phyloP scores from a whole-genome alignment of 2,329 filamentous ascomycete genomes.

The Salinomyces thailandicus region DNA sequence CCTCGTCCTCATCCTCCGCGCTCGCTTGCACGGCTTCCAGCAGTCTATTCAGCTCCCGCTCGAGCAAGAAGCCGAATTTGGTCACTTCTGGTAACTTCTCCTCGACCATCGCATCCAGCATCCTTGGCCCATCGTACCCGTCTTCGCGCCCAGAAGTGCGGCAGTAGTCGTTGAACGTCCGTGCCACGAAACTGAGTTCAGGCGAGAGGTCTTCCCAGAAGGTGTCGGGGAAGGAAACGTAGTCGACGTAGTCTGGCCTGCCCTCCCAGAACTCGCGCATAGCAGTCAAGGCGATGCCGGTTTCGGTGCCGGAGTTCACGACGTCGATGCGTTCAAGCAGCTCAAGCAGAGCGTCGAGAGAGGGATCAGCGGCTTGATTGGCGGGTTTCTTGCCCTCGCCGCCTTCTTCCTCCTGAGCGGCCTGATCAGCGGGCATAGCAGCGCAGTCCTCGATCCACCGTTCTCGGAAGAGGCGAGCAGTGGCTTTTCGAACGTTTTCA shows the following conservation, averaged over 20 bases:
- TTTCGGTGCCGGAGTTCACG: slow-evolving; percentile 78
- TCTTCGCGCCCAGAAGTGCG: slow-evolving; percentile 47
- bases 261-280: slow-evolving; percentile 97
- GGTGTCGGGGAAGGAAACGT: slow-evolving; percentile 54
- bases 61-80: slow-evolving; percentile 75
- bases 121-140: slow-evolving; percentile 50
- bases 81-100: slow-evolving; percentile 95
- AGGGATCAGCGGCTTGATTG: slow-evolving; percentile 48
- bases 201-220: slow-evolving; percentile 76
- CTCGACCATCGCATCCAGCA: slow-evolving; percentile 65
- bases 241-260: slow-evolving; percentile 69
- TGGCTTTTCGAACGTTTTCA: slow-evolving; percentile 85
- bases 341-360: slow-evolving; percentile 74
- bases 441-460: slow-evolving; percentile 98
- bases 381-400: slow-evolving; percentile 34
- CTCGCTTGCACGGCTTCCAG: slow-evolving; percentile 53
- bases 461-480: slow-evolving; percentile 80
- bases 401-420: slow-evolving; percentile 43
- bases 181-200: slow-evolving; percentile 79
- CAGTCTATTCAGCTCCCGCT: slow-evolving; percentile 64
- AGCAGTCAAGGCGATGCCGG: slow-evolving; percentile 81
- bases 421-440: slow-evolving; percentile 50
- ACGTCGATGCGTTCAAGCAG: slow-evolving; percentile 90
- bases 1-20: slow-evolving; percentile 42
- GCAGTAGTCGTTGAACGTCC: slow-evolving; percentile 92